A percentile compares a stretch with the other conserved stretches of the same genome.
phyloP scores from a whole-genome alignment of 805 yeast genomes.

The Citeromyces matritensis region DNA sequence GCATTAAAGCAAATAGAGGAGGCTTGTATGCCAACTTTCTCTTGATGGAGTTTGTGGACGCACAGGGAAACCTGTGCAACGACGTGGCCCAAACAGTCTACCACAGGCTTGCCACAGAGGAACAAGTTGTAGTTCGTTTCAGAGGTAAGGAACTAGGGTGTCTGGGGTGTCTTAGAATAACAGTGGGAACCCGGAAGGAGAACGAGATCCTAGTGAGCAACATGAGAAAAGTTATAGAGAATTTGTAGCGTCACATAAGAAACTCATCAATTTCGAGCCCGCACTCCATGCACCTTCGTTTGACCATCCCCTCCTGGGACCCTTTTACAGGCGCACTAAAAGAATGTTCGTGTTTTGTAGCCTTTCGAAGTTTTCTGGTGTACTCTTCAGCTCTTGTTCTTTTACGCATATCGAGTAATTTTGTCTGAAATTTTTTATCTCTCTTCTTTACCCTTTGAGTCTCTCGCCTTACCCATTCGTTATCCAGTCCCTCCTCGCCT shows the following conservation, averaged over 20 bases:
- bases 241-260: constrained; percentile 15
- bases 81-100: constrained; percentile 54
- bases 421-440: constrained; percentile 67
- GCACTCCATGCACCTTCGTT: constrained; percentile 60
- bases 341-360: constrained; percentile 55
- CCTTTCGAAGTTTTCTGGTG: constrained; percentile 54
- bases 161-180: constrained; percentile 71
- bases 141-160: constrained; percentile 90
- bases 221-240: constrained; percentile 18
- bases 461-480: constrained; percentile 85
- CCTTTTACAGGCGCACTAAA: constrained; percentile 49
- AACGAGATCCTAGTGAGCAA: constrained; percentile 35
- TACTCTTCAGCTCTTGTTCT: constrained; percentile 86
- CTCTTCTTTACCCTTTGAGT: constrained; percentile 52
- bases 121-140: constrained; percentile 75
- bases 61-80: constrained; percentile 49
- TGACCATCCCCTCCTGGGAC: constrained; percentile 20
- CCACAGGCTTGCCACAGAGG: constrained; percentile 50
- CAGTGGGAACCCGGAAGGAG: constrained; percentile 76
- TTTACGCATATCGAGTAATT: constrained; percentile 75
- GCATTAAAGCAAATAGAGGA: constrained; percentile 67
- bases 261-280: constrained; percentile 78
- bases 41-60: constrained; percentile 54
- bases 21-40: constrained; percentile 80
- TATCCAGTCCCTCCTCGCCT: constrained; percentile 72